Evolutionary conservation across 768 basidiomycete genomes (phyloP).

Genomic region (Pleurotus salmoneostramineus): DNA sequence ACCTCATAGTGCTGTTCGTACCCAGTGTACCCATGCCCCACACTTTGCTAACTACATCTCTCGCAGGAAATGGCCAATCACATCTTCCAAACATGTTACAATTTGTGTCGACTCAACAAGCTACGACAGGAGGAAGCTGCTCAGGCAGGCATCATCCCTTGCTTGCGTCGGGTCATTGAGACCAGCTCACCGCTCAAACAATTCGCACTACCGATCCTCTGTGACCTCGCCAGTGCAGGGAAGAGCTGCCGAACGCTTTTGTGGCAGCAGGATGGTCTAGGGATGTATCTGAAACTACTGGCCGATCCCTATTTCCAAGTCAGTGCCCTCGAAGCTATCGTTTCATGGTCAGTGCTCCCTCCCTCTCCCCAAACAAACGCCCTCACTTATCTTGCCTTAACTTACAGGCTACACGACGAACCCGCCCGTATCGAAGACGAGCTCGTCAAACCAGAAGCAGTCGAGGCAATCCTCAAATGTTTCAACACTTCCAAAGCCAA

Average conservation of each 20-base stretch:
- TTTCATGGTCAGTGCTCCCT: slow-evolving; percentile 67
- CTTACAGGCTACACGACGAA: slow-evolving; percentile 89
- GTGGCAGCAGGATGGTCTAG: slow-evolving; percentile 93
- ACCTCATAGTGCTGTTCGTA: slow-evolving; percentile 72
- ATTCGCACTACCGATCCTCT: slow-evolving; percentile 94
- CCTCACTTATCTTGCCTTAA: not conserved
- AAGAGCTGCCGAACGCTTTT: slow-evolving; percentile 87
- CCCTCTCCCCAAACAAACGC: not conserved
- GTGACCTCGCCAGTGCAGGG: slow-evolving; percentile 92
- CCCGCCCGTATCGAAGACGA: slow-evolving; percentile 91
- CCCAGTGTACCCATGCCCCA: not conserved
- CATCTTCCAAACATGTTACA: slow-evolving; percentile 96
- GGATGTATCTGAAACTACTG: slow-evolving; percentile 72
- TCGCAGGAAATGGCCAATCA: slow-evolving; percentile 93
- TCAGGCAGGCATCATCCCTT: slow-evolving; percentile 90
- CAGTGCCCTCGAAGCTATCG: slow-evolving; percentile 83
- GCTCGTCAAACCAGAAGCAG: slow-evolving; percentile 59
- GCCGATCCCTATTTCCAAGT: slow-evolving; percentile 91
- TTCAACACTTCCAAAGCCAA: slow-evolving; percentile 86
- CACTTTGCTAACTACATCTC: not conserved
- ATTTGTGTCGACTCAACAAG: slow-evolving; percentile 93
- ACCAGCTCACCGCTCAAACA: slow-evolving; percentile 92
- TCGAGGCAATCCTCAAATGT: slow-evolving; percentile 70
- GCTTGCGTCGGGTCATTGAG: slow-evolving; percentile 84
- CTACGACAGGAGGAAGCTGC: slow-evolving; percentile 95